phyloP scores from a whole-genome alignment of 2,329 filamentous ascomycete genomes.

The Xylaria sp. region DNA sequence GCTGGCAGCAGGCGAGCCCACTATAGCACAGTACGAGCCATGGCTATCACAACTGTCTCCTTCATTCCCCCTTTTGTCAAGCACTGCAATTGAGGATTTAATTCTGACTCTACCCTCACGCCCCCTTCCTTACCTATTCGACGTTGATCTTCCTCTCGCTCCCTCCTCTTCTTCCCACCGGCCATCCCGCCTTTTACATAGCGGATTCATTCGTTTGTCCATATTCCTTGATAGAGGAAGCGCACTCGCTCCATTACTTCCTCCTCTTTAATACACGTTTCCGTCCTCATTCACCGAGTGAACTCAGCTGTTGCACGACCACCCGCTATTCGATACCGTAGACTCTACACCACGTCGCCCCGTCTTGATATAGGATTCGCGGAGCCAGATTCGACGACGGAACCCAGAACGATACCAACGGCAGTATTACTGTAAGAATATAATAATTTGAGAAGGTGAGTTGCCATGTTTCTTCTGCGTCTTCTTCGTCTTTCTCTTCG shows the following conservation, averaged over 20 bases:
- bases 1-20: background rate
- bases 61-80: slow-evolving; percentile 12
- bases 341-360: background rate
- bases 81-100: slow-evolving; percentile 3
- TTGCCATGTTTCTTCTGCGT: background rate
- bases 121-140: slow-evolving; percentile 20
- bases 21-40: slow-evolving; percentile 4
- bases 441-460: background rate
- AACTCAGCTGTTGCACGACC: slow-evolving; percentile 5
- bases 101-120: slow-evolving; percentile 11
- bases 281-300: slow-evolving; percentile 13
- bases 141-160: slow-evolving; percentile 25
- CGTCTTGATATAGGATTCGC: background rate
- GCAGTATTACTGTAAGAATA: background rate
- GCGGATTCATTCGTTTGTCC: slow-evolving; percentile 38
- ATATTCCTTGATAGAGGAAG: slow-evolving; percentile 34
- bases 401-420: background rate
- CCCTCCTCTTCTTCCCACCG: slow-evolving; percentile 21
- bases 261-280: slow-evolving; percentile 32
- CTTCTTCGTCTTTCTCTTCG: background rate
- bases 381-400: background rate
- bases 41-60: background rate
- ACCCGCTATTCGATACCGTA: slow-evolving; percentile 2
- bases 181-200: slow-evolving; percentile 27
- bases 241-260: slow-evolving; percentile 34